Evolutionary conservation across 495 filamentous ascomycete genomes (phyloP), one percentile per base, ranked within the genome.

Genomic region (Penicillium cinerascens): DNA sequence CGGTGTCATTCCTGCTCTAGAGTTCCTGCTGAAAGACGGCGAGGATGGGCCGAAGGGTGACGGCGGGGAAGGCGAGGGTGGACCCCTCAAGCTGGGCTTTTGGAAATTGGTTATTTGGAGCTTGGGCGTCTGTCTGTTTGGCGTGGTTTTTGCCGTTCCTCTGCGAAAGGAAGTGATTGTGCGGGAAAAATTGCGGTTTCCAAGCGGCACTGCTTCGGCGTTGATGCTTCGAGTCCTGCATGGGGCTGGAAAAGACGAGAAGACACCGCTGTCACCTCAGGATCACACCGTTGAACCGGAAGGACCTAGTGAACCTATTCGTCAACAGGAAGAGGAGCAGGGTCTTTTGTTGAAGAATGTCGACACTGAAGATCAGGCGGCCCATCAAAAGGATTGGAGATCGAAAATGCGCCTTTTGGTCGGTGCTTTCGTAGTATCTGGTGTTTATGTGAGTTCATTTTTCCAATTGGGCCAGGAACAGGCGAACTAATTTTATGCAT

Each of bases 71-170:
- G 73, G 73, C 21, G 75, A 78, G 48, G 82, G 82, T 42, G 90
- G 91, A 0, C 88, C 91, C 4, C 60, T 98, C 20, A 69, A 77
- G 44, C 64, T 97, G 6, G 78, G 82, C 16, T 78, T 88, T 56
- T 80, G 83, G 69, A 89, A 91, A 61, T 63, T 96, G 49, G 84
- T 93, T 16, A 64, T 97, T 1, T 97, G 95, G 93, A 85, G 87
- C 37, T 60, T 97, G 51, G 93, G 93, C 1, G 80, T 97, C 33
- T 95, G 89, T 58, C 88, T 96, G 54, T 99, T 97, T 61, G 93
- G 93, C 0, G 93, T 97, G 0, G 87, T 97, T 3, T 96, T 98
- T 73, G 93, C 91, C 0, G 93, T 97, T 0, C 93, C 93, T 1
- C 62, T 87, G 47, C 72, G 92, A 47, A 87, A 83, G 53, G 89